Evolutionary conservation across 805 yeast species (phyloP), one percentile per base, ranked within the genome.

Genomic region (Suhomyces sp.): DNA sequence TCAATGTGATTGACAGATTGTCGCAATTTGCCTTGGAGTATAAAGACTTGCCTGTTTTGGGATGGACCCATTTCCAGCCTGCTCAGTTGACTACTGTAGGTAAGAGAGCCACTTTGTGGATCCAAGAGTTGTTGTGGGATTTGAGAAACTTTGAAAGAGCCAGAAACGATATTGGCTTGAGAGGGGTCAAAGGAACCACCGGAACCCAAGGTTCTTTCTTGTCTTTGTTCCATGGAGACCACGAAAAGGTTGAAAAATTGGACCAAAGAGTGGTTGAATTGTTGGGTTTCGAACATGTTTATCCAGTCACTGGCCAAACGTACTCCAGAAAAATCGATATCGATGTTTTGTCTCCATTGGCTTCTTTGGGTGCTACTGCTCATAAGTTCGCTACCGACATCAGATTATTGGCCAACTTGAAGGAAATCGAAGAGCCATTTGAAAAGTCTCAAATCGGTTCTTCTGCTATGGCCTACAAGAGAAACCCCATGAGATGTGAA

Each of bases 51-150:
- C 98, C 99, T 35, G 97, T 92, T 43, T 81, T 94, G 59, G 99
- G 99, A 33, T 94, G 98, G 98, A 94, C 99, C 52, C 99, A 94
- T 74, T 94, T 94, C 84, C 99, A 94, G 78, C 99, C 99, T 13
- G 99, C 99, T 49, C 99, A 94, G 78, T 83, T 94, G 70, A 93
- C 98, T 60, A 94, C 99, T 31, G 96, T 94, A 57, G 99, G 99
- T 71, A 94, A 94, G 80, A 87, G 99, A 76, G 96, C 96, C 51
- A 91, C 97, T 44, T 78, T 94, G 66, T 94, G 99, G 99, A 78
- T 94, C 62, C 99, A 94, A 79, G 99, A 94, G 73, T 78, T 94
- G 63, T 79, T 94, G 64, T 94, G 98, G 99, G 99, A 94, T 75
- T 82, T 94, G 72, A 84, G 99, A 76, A 94, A 94, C 77, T 82